Evolutionary conservation across 208 protist genomes (phyloP).

Genomic region (Trypanosoma scelopori): DNA sequence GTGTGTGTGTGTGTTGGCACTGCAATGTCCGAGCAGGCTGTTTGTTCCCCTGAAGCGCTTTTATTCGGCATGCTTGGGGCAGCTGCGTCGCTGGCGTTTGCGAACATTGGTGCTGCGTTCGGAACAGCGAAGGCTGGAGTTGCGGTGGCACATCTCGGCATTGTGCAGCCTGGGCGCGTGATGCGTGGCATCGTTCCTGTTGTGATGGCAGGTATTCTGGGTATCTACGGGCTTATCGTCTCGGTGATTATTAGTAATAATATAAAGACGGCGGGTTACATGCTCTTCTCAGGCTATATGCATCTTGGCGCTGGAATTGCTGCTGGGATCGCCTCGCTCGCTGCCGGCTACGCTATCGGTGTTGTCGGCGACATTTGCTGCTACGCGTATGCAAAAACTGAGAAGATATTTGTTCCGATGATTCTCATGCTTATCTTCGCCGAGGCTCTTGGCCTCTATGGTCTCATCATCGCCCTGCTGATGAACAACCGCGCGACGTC

Average conservation of each 20-base stretch:
- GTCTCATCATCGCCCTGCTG: constrained; percentile 46
- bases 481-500: constrained; percentile 84
- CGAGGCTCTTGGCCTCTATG: constrained; percentile 97
- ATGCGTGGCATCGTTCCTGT: constrained; percentile 93
- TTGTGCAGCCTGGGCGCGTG: constrained; percentile 92
- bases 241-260: constrained; percentile 89
- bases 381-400: constrained; percentile 93
- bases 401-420: constrained; percentile 99
- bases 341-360: constrained; percentile 98
- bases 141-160: constrained; percentile 96
- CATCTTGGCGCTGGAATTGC: constrained; percentile 96
- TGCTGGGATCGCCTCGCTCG: constrained; percentile 94
- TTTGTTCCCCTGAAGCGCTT: constrained; percentile 64
- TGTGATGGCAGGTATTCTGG: constrained; percentile 94
- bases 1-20: constrained; percentile 12
- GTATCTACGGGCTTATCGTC: constrained; percentile 88
- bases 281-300: constrained; percentile 90
- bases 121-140: constrained; percentile 98
- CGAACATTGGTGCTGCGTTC: constrained; percentile 97
- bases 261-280: constrained; percentile 71
- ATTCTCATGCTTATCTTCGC: constrained; percentile 99
- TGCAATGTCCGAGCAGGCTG: constrained; percentile 27
- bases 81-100: constrained; percentile 79
- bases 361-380: constrained; percentile 98
- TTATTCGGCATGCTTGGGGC: constrained; percentile 96